Base-by-base conservation (phyloP, 306 rosid genomes). In the Cotoneaster glaucophyllus region DNA sequence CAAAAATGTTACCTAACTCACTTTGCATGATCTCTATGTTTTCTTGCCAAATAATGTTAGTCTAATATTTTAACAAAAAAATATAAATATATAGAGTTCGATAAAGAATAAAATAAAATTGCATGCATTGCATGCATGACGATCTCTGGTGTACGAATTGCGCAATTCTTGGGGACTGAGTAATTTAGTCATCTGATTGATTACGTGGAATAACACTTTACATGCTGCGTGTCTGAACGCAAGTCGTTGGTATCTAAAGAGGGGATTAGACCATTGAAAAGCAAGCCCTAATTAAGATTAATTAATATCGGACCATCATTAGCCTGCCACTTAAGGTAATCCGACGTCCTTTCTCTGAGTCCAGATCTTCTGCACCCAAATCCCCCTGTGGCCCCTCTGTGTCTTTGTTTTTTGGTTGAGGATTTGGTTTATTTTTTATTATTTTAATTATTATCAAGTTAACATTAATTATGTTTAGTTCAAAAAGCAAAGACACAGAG, bases 141-240 rank as follows among this genome's bases (percentile, higher is more conserved):
- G 25, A 69, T 34, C 58, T 13, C 11, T 28, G 8, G 11, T 28
- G 67, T 54, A 70, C 76, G 74, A 66, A 28, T 74, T 54, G 58
- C 31, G 56, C 45, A 32, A 53, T 39, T 74, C 12, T 4, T 29
- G 13, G 6, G 7, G 19, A 15, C 48, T 61, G 25, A 3, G 25
- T 43, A 10, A 31, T 71, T 56, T 54, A 22, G 12, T 70, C 8
- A 54, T 3, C 17, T 22, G 7, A 6, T 15, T 64, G 45, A 68
- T 58, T 59, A 26, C 70, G 1, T 69, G 67, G 58, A 19, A 17
- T 58, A 53, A 32, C 37, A 4, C 17, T 29, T 24, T 19, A 24
- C 8, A 21, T 9, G 50, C 67, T 66, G 81, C 87, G 87, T 86
- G 89, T 79, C 81, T 25, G 32, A 32, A 53, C 25, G 62, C 69